Conservation (phyloP, 2,329 filamentous ascomycete genomes). For the Chalaropsis thielavioides region DNA sequence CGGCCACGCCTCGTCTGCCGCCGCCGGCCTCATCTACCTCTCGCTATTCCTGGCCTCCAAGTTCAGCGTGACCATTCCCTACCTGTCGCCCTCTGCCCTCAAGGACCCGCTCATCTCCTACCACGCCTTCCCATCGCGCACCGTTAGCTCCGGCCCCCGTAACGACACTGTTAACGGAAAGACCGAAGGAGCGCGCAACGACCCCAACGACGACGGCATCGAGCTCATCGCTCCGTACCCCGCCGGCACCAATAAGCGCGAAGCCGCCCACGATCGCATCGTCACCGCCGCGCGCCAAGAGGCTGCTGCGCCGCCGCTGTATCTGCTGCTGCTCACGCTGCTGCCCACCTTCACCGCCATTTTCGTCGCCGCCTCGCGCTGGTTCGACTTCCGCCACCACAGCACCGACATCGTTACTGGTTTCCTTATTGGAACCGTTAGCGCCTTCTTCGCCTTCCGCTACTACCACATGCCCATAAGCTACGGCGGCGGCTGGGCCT, state of each 20-base stretch:
- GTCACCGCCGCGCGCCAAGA: conserved; percentile 48
- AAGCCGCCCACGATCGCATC: conserved; percentile 25
- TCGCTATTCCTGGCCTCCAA: conserved; percentile 78
- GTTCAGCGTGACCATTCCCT: conserved; percentile 60
- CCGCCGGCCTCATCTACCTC: conserved; percentile 70
- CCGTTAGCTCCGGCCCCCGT: conserved; percentile 21
- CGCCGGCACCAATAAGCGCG: conserved; percentile 20
- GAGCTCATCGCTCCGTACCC: conserved; percentile 47
- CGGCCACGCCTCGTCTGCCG: conserved; percentile 49
- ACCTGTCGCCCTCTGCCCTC: conserved; percentile 39
- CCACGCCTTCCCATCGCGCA: conserved; percentile 64
- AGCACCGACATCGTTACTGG: conserved; percentile 87
- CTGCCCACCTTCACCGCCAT: conserved; percentile 60
- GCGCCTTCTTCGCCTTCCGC: conserved; percentile 61
- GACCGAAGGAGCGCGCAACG: conserved; percentile 8
- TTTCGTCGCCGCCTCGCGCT: conserved; percentile 75
- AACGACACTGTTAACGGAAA: conserved; percentile 29
- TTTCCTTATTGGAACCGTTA: conserved; percentile 58
- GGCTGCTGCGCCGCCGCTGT: conserved; percentile 70
- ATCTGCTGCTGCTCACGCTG: conserved; percentile 55
- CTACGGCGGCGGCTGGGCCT: conserved; percentile 75
- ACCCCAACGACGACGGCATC: conserved; percentile 38
- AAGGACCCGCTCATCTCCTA: conserved; percentile 28
- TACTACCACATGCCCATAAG: conserved; percentile 52
- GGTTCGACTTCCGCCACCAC: conserved; percentile 77